Base-by-base conservation (phyloP, 2,329 filamentous ascomycete species). In the Talaromyces sp. region DNA sequence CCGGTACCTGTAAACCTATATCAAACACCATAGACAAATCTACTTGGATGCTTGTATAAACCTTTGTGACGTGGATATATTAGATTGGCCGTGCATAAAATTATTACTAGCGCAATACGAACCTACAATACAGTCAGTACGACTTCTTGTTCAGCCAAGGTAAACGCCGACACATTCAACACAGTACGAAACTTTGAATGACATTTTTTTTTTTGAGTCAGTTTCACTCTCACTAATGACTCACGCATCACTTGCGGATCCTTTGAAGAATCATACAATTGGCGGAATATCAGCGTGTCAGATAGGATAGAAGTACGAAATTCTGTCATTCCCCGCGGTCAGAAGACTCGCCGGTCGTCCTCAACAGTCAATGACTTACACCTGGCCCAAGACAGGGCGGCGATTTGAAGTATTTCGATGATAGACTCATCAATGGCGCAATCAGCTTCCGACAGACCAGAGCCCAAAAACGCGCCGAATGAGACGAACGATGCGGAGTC, bases 401-500 rank as follows among this genome's bases (percentile, higher is more conserved):
- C 19, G 50, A 35, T 14, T 35, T 11, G 22, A 19, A 22, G 24
- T 8, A 24, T 37, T 33, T 11, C 3, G 1, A 9, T 39, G 33
- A 13, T 39, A 62, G 6, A 14, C 6, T 1, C 5, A 27, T 33
- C 47, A 41, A 65, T 65, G 63, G 63, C 58, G 9, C 58, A 58
- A 57, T 13, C 47, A n/a, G 19, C 27, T 3, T 35, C 43, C 13
- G 47, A 62, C 11, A 39, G 27, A 35, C 35, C 48, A 3, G 39
- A 48, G 3, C 41, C 8, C 2, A 24, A 39, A 35, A 2, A 14
- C 35, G 47, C 2, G 39, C 63, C 16, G 39, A 66, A 3, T 41
- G 24, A 16, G 58, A 67, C 19, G 48, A 65, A 63, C 54, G 70
- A 67, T 7, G 75, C 69, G 33, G 74, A 75, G 11, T 76, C 73